Evolutionary conservation across 805 yeast genomes (phyloP), one percentile per base, ranked within the genome.

Genomic region (Maudiozyma serrabonitensis): DNA sequence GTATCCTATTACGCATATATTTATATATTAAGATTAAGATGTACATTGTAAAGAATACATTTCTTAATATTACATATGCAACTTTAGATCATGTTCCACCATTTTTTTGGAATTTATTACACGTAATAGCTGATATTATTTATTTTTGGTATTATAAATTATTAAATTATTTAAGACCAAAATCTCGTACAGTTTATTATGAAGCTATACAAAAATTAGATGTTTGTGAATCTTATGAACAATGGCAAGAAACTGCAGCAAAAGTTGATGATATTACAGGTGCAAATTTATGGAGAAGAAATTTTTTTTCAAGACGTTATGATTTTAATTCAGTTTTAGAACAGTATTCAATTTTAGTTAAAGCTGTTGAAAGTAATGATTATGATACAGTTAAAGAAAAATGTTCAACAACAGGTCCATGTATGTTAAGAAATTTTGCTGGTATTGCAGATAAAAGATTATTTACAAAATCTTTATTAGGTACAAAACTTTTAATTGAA

Each of bases 401-500:
- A 38, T 74, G 91, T 43, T 69, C 96, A 40, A 84, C 74, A 0
- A 72, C 95, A 0, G 95, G 96, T 6, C 68, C 70, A 1, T 60
- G 65, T 0, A 75, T 89, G 59, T 70, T 93, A 35, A 70, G 99
- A 40, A 93, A 93, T 62, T 86, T 91, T 69, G 98, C 95, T 6
- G 95, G 95, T 0, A 87, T 93, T 4, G 78, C 95, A 1, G 86
- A 84, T 55, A 81, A 83, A 54, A 76, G 82, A 48, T 69, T 93
- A 43, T 91, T 86, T 70, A 84, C 84, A 48, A 81, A 88, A 50
- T 79, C 95, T 0, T 84, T 87, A 57, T 73, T 85, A 52, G 99
- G 99, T 1, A 93, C 98, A 1, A 93, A 93, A 69, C 69, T 79
- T 47, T 72, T 89, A 53, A 91, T 93, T 47, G 97, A 93, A 64